Base-by-base conservation (phyloP, 2,329 filamentous ascomycete genomes). In the Neoascochyta sp. region DNA sequence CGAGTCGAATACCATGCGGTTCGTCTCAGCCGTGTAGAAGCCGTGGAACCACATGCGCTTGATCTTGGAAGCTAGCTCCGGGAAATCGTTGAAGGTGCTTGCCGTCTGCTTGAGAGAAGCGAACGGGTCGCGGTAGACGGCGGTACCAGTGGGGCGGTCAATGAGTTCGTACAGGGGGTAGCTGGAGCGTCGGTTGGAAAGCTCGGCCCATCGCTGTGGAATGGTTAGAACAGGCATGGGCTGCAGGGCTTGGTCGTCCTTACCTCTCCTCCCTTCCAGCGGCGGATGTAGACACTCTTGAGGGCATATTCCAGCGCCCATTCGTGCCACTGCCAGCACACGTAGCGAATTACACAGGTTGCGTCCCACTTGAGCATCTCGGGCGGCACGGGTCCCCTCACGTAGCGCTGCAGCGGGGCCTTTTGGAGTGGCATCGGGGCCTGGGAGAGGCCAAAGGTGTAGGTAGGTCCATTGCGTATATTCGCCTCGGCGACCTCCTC, bases 1-100 rank as follows among this genome's bases (percentile, higher is more conserved):
- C 25, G 69, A 66, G 10, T 65, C 59, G 35, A 73, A 69, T 29
- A 75, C 67, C 37, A 70, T 59, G 16, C 62, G 59, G 45, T 72
- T 69, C 4, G 70, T 73, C 41, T 73, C 65, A 25, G 67, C 62
- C 5, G 65, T 66, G 54, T 74, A 69, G 52, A 74, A 74, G 27
- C 71, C 72, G 34, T 74, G 68, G 52, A 75, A 73, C 70, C 71
- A 75, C 46, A 75, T 62, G 24, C 71, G 68, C 32, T 65, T 68
- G 32, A 75, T 70, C 45, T 71, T 65, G 13, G 60, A 56, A 3
- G 70, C 70, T 7, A 73, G 57, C 16, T 62, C 52, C 2, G 71
- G 67, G 27, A 64, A 66, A 21, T 62, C 45, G 19, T 57, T 52
- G 47, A 75, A 69, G 14, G 74, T 65, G 18, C 57, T 52, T 12